phyloP scores from a whole-genome alignment of 2,329 filamentous ascomycete genomes.

The Aspergillus sergii region DNA sequence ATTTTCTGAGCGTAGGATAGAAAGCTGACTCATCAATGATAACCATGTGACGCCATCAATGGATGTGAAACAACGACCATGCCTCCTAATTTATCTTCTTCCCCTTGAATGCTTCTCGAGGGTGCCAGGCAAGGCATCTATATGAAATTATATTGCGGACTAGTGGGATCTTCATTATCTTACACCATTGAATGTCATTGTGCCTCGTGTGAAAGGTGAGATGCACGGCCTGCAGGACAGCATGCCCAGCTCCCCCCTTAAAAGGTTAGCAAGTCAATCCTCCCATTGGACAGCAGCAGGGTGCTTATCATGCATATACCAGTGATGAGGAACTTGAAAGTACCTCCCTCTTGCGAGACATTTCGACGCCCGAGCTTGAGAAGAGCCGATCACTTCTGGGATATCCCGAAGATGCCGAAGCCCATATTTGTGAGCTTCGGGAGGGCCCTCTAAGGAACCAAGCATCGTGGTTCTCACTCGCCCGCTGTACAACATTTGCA shows the following conservation, averaged over 20 bases:
- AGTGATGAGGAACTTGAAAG: conserved; percentile 14
- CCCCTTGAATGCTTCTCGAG: neutral
- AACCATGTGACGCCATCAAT: neutral
- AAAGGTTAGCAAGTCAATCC: conserved; percentile 11
- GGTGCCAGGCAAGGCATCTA: neutral
- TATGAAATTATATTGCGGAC: neutral
- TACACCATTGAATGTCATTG: neutral
- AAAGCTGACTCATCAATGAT: neutral
- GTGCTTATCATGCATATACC: neutral
- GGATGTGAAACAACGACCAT: neutral
- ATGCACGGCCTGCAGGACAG: conserved; percentile 10
- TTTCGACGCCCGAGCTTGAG: conserved; percentile 8
- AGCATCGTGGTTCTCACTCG: conserved; percentile 10
- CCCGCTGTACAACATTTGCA: conserved; percentile 10
- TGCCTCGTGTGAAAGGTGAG: conserved; percentile 1
- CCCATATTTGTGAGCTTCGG: neutral
- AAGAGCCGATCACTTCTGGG: conserved; percentile 7
- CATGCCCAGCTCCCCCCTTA: conserved; percentile 13
- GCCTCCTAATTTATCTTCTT: neutral
- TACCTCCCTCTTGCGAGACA: conserved; percentile 9
- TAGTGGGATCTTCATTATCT: neutral
- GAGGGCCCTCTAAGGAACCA: too few relatives aligned
- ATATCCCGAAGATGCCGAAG: conserved; percentile 1
- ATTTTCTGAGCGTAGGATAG: neutral
- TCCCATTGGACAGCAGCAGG: neutral